phyloP scores from a whole-genome alignment of 768 basidiomycete species.

The Lentinula sp. region DNA sequence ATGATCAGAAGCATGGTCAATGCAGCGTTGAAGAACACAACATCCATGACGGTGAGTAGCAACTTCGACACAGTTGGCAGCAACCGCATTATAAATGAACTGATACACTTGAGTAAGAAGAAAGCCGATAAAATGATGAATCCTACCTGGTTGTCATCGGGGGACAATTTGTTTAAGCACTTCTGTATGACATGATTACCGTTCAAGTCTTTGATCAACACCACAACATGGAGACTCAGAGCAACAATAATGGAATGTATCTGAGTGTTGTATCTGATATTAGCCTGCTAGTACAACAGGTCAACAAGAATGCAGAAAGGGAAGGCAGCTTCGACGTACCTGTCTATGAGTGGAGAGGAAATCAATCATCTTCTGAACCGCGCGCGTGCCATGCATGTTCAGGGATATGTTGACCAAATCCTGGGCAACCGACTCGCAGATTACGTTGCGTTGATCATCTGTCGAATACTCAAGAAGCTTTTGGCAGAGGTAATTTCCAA shows the following conservation, averaged over 20 bases:
- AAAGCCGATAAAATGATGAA: background rate
- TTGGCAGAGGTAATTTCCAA: conserved; percentile 98
- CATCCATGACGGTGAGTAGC: conserved; percentile 98
- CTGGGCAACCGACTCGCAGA: conserved; percentile 96
- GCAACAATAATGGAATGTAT: conserved; percentile 97
- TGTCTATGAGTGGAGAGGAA: conserved; percentile 93
- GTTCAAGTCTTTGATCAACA: conserved; percentile 97
- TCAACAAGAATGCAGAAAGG: conserved; percentile 41
- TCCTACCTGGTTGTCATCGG: conserved; percentile 93
- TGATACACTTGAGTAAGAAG: conserved; percentile 19
- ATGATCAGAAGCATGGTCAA: conserved; percentile 95
- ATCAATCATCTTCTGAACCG: conserved; percentile 99
- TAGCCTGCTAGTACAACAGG: conserved; percentile 53
- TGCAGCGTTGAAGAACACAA: conserved; percentile 95
- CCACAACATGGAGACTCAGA: conserved; percentile 95
- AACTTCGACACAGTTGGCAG: conserved; percentile 97
- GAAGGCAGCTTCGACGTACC: conserved; percentile 45
- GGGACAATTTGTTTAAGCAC: conserved; percentile 95
- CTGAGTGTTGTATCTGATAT: conserved; percentile 80
- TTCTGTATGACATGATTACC: conserved; percentile 99
- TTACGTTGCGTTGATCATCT: conserved; percentile 93
- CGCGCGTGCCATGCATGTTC: conserved; percentile 99
- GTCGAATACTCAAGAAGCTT: conserved; percentile 95
- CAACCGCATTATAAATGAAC: conserved; percentile 99
- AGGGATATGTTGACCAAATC: conserved; percentile 97